These are phyloP conservation scores for Salix udensis DNA, from an alignment of 345 rosid genomes.

Conservation along the genomic window DNA sequence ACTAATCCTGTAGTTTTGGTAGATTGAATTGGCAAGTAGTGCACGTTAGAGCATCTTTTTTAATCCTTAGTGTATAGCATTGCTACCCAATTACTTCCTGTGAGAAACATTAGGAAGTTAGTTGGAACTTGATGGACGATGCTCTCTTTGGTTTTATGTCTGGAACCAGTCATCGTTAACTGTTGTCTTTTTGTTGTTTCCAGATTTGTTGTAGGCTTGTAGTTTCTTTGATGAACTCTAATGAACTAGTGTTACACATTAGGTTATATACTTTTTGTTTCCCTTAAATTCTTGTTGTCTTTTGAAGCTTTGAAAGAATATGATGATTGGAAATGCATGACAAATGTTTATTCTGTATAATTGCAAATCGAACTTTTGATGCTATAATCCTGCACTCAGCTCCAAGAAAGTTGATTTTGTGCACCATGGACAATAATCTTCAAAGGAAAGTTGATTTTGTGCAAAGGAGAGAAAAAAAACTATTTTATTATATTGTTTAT, in stretches of 20 bases:
- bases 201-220: not conserved
- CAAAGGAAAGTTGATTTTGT: too few species aligned
- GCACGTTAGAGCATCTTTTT: conserved; percentile 2
- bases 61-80: not conserved
- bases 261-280: not conserved
- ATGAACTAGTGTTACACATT: not conserved
- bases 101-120: conserved; percentile 2
- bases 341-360: not conserved
- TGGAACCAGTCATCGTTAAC: not conserved
- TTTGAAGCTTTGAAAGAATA: not conserved
- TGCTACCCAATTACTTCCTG: conserved; percentile 1
- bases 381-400: not conserved
- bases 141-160: not conserved
- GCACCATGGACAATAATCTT: too few species aligned
- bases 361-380: not conserved
- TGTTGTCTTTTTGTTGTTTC: not conserved
- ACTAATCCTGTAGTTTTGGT: conserved; percentile 15
- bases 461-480: too few species aligned
- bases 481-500: too few species aligned
- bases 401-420: not conserved
- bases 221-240: not conserved
- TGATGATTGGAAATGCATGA: not conserved
- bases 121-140: not conserved
- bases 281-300: not conserved
- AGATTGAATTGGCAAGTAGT: conserved; percentile 20